A percentile compares a stretch with the other conserved stretches of the same genome.
These are phyloP conservation scores for Amorphotheca resinae DNA, from an alignment of 495 filamentous ascomycete species.

Conservation along the genomic window DNA sequence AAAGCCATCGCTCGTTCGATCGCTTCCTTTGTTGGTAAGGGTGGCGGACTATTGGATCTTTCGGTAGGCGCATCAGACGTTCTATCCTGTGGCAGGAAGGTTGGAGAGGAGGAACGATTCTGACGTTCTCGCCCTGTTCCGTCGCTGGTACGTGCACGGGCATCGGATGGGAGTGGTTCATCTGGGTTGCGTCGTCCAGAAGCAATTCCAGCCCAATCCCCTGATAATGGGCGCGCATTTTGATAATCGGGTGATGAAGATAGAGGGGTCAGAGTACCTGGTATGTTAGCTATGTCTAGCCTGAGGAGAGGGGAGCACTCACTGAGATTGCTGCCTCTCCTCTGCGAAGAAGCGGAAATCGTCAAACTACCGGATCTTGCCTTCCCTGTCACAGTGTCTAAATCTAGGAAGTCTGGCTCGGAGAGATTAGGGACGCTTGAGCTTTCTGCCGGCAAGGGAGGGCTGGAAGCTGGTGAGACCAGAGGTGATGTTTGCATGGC, in stretches of 20 bases:
- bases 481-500: constrained; percentile 88
- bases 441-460: constrained; percentile 46
- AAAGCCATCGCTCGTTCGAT: constrained; percentile 71
- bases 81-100: constrained; percentile 23
- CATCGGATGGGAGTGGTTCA: constrained; percentile 22
- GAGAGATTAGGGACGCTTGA: constrained; percentile 45
- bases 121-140: constrained; percentile 21
- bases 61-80: constrained; percentile 29
- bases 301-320: neutral
- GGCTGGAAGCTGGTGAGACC: constrained; percentile 75
- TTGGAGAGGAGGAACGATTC: constrained; percentile 37
- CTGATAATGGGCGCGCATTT: constrained; percentile 31
- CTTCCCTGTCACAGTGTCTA: constrained; percentile 34
- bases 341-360: constrained; percentile 8
- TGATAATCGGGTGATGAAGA: constrained; percentile 46
- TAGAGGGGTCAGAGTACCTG: constrained; percentile 50
- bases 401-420: constrained; percentile 75
- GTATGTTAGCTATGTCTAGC: constrained; percentile 3
- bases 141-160: constrained; percentile 10
- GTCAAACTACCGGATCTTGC: constrained; percentile 17
- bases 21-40: constrained; percentile 60
- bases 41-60: constrained; percentile 65
- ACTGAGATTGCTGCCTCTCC: constrained; percentile 19
- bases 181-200: constrained; percentile 31
- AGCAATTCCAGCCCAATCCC: constrained; percentile 28